Percentiles rank a stretch among this genome's conserved stretches.
Conservation (phyloP, 176 grass and related monocot species). For the Paspalum notatum region DNA sequence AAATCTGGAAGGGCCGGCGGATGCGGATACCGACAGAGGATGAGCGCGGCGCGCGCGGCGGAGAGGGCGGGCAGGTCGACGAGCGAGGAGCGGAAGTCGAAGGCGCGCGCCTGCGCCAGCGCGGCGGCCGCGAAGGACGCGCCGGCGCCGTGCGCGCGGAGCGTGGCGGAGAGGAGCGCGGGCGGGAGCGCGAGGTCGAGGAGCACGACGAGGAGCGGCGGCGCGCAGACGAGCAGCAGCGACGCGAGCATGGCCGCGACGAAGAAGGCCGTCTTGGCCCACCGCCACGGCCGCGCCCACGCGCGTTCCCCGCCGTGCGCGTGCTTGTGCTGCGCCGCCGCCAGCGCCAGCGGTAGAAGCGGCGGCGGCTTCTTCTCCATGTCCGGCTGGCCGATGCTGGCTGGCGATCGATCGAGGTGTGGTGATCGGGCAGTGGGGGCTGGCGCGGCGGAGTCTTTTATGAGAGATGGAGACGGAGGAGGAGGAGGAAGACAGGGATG, state of each 20-base stretch:
- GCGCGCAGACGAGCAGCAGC: conserved; percentile 87
- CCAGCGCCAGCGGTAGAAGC: conserved; percentile 5
- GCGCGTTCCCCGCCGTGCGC: conserved; percentile 24
- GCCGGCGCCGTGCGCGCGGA: neutral
- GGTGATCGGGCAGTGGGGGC: conserved; percentile 22
- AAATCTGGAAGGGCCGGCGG: too few relatives aligned
- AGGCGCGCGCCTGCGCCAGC: conserved; percentile 52
- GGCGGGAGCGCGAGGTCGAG: conserved; percentile 83
- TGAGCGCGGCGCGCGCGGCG: conserved; percentile 61
- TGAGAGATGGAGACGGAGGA: neutral
- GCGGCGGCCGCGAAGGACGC: conserved; percentile 16
- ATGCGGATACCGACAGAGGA: conserved; percentile 81
- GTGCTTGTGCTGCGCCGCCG: conserved; percentile 44
- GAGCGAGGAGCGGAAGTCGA: conserved; percentile 73
- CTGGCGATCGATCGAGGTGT: too few relatives aligned
- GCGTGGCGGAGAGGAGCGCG: conserved; percentile 42
- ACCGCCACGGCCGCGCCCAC: conserved; percentile 69
- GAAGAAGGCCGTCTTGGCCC: conserved; percentile 89
- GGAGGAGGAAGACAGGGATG: conserved; percentile 23
- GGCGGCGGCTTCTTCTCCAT: conserved; percentile 60
- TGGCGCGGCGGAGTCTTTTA: conserved; percentile 19
- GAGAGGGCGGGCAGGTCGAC: conserved; percentile 78
- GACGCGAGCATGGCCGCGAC: conserved; percentile 77
- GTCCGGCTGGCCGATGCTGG: too few relatives aligned
- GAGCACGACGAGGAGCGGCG: conserved; percentile 73